Conservation (phyloP, 2,329 filamentous ascomycete genomes). For the Ramularia collo-cygni region DNA sequence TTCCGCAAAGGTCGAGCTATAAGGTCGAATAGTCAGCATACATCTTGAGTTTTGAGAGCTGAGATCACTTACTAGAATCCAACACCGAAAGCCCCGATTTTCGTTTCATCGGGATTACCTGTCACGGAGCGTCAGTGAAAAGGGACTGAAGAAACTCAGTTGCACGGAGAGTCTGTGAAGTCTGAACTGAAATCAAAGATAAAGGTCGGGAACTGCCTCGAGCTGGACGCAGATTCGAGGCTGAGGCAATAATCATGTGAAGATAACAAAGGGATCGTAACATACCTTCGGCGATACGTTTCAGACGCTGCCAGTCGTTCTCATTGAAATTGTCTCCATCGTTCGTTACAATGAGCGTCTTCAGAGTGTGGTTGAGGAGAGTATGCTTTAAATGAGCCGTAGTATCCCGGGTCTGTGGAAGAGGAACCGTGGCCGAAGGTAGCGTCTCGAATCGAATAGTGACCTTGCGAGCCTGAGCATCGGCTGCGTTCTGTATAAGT, state of each 20-base stretch:
- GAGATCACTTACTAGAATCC: no score
- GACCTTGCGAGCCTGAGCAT: constrained; percentile 85
- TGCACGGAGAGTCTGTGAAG: no score
- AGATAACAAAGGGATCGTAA: no score
- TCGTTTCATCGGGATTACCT: constrained; percentile 97
- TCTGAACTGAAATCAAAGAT: no score
- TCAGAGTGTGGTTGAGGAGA: constrained; percentile 76
- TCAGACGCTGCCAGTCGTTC: constrained; percentile 88
- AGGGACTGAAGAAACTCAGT: no score
- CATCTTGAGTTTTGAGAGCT: no score
- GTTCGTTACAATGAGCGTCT: constrained; percentile 84
- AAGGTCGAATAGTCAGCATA: no score
- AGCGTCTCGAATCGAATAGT: constrained; percentile 87
- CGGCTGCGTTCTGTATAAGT: constrained; percentile 96
- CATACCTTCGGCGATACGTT: constrained; percentile 98
- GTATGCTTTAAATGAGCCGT: constrained; percentile 74
- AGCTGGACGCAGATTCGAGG: no score
- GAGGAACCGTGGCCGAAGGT: constrained; percentile 70
- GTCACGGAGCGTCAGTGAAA: no score
- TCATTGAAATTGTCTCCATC: constrained; percentile 81
- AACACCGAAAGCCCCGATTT: constrained; percentile 97
- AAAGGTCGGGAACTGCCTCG: no score
- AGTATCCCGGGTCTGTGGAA: constrained; percentile 57
- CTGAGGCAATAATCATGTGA: no score
- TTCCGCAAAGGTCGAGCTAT: constrained; percentile 92